A percentile compares a stretch with the other conserved stretches of the same genome.
phyloP scores from a whole-genome alignment of 208 protist genomes.

The Wallacemonas sp. region DNA sequence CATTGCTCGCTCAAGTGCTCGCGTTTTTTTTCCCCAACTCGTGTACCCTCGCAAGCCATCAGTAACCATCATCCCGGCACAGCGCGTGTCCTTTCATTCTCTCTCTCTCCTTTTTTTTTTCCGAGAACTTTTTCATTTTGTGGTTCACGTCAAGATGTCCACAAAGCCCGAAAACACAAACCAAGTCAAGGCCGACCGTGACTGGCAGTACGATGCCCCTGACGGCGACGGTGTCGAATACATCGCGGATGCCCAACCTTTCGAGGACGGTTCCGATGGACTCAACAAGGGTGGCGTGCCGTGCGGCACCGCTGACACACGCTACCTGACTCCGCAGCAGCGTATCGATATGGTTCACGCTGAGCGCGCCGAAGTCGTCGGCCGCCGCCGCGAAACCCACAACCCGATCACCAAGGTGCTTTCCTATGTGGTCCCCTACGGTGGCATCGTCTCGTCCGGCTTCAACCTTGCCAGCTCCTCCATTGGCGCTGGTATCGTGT shows the following conservation, averaged over 20 bases:
- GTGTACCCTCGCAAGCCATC: no score
- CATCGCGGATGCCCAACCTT: slow-evolving; percentile 23
- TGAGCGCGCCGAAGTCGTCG: slow-evolving; percentile 41
- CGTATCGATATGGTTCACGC: slow-evolving; percentile 37
- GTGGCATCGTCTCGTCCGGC: slow-evolving; percentile 49
- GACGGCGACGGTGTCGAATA: slow-evolving; percentile 31
- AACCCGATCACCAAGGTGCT: slow-evolving; percentile 30
- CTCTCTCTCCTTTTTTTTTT: no score
- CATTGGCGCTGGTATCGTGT: slow-evolving; percentile 72
- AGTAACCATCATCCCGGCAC: no score
- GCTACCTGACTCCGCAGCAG: slow-evolving; percentile 11
- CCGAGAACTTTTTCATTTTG: no score
- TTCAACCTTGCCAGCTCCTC: slow-evolving; percentile 70
- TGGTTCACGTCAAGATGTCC: not conserved
- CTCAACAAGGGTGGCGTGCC: not conserved
- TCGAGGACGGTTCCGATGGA: not conserved
- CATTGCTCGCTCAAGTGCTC: no score
- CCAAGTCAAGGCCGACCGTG: not conserved
- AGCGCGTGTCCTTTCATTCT: no score
- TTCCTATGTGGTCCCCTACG: slow-evolving; percentile 51
- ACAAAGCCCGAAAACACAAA: not conserved
- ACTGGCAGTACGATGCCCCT: slow-evolving; percentile 21
- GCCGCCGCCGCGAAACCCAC: slow-evolving; percentile 26
- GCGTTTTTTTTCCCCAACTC: no score
- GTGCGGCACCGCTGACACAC: slow-evolving; percentile 1